phyloP scores from a whole-genome alignment of 208 protist genomes.

The Leishmania lainsoni region DNA sequence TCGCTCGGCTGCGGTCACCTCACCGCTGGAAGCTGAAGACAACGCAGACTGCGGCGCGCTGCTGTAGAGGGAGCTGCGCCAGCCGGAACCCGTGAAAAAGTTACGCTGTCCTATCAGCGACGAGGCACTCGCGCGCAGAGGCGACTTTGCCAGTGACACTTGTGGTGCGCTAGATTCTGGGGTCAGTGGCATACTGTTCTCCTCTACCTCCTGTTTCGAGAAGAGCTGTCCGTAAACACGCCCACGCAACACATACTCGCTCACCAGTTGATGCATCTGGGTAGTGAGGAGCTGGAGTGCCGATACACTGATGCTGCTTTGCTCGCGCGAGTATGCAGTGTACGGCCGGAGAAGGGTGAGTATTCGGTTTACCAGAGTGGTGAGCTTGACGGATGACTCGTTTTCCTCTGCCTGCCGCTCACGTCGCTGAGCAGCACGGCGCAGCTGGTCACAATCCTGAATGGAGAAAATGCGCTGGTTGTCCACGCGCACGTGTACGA shows the following conservation, averaged over 20 bases:
- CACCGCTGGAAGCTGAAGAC: background rate
- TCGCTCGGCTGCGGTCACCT: background rate
- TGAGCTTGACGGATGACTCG: background rate
- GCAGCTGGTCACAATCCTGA: constrained; percentile 31
- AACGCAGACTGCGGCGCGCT: background rate
- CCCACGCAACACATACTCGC: constrained; percentile 72
- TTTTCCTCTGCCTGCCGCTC: background rate
- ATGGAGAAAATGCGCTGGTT: constrained; percentile 31
- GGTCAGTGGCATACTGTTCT: constrained; percentile 34
- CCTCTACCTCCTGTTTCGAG: constrained; percentile 46
- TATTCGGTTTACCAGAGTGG: constrained; percentile 30
- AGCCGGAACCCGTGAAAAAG: background rate
- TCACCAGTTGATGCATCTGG: constrained; percentile 59
- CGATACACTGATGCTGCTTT: constrained; percentile 8
- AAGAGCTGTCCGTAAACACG: constrained; percentile 59
- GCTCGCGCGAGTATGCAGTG: background rate
- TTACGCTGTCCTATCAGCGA: background rate
- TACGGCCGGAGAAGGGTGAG: constrained; percentile 26
- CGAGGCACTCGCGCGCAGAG: background rate
- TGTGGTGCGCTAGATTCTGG: background rate
- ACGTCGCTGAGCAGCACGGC: background rate
- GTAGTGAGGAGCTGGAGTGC: constrained; percentile 51
- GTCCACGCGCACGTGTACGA: constrained; percentile 39
- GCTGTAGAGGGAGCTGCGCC: background rate
- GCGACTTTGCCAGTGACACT: background rate